Evolutionary conservation across 148 eudicot genomes (phyloP), one percentile per base, ranked within the genome.

Genomic region (Chenopodium quinoa): DNA sequence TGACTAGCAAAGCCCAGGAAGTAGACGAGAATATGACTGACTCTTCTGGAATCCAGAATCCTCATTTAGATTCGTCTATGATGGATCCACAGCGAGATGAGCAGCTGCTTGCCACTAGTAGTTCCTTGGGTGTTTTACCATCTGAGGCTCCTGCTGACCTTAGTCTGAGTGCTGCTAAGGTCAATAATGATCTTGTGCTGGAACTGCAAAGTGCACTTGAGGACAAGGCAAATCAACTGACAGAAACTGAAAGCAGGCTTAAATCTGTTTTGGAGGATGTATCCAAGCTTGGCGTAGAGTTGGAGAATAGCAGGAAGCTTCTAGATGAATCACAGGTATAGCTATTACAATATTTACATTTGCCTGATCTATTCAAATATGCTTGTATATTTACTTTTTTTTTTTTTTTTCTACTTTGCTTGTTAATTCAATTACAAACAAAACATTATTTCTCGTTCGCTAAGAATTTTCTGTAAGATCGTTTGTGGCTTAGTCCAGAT

Each of bases 261-360:
- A 85, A 89, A 78, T 88, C 85, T 44, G 82, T 87, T 48, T 71
- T 79, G 52, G 92, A 91, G 75, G 95, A 93, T 82, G 86, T 92
- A 79, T 84, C 90, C 52, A 90, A 85, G 85, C 89, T 92, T 78
- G 93, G 84, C 67, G 87, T 85, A 81, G 98, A 96, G 81, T 79
- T 96, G 88, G 97, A 94, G 82, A 87, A 69, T 72, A 91, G 89
- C 78, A 87, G 84, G 84, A 92, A 92, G 87, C 97, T 92, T 78
- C 91, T 96, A 71, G 93, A 91, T 81, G 98, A 96, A 86, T 93
- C 99, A 73, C 99, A 96, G 99, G 99, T 96, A 90, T 64, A 76
- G 44, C 78, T 71, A 34, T 40, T 5, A 67, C 77, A 58, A 79
- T 27, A 48, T 25, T 40, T 5, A 67, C 74, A 58, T 69, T 27